These are phyloP conservation scores for Fusarium circinatum DNA, from an alignment of 2,329 filamentous ascomycete species.

Conservation along the genomic window DNA sequence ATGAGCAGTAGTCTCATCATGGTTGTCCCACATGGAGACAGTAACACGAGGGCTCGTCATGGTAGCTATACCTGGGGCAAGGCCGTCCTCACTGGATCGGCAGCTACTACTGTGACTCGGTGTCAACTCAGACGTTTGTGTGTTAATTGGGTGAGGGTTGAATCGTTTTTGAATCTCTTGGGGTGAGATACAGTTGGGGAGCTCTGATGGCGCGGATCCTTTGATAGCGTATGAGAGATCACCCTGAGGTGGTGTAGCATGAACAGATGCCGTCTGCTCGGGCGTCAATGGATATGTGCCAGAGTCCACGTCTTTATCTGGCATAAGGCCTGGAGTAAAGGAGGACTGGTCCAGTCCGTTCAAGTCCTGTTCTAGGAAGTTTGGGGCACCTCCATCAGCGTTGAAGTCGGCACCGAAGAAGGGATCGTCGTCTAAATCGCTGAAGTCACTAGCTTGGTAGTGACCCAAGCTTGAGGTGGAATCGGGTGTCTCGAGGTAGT, in stretches of 20 bases:
- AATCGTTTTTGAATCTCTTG: slow-evolving; percentile 56
- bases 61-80: slow-evolving; percentile 50
- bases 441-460: slow-evolving; percentile 62
- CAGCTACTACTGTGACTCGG: slow-evolving; percentile 61
- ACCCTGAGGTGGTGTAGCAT: slow-evolving; percentile 55
- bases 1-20: slow-evolving; percentile 50
- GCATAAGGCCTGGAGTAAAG: slow-evolving; percentile 24
- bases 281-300: slow-evolving; percentile 61
- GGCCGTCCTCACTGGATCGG: slow-evolving; percentile 62
- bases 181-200: slow-evolving; percentile 53
- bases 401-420: slow-evolving; percentile 63
- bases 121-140: slow-evolving; percentile 54
- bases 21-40: slow-evolving; percentile 65
- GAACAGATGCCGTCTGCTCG: slow-evolving; percentile 60
- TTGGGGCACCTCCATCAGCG: slow-evolving; percentile 55
- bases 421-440: slow-evolving; percentile 60
- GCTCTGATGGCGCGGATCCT: slow-evolving; percentile 35
- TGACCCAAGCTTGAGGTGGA: slow-evolving; percentile 59
- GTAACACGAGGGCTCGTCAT: slow-evolving; percentile 66
- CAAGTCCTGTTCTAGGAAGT: slow-evolving; percentile 55
- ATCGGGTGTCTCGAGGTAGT: slow-evolving; percentile 59
- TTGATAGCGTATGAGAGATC: slow-evolving; percentile 46
- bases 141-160: slow-evolving; percentile 47
- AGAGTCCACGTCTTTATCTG: slow-evolving; percentile 40
- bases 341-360: slow-evolving; percentile 35